Percentiles rank a stretch among this genome's conserved stretches.
These are phyloP conservation scores for Elsinoe perseae DNA, from an alignment of 2,329 filamentous ascomycete genomes.

Conservation along the genomic window DNA sequence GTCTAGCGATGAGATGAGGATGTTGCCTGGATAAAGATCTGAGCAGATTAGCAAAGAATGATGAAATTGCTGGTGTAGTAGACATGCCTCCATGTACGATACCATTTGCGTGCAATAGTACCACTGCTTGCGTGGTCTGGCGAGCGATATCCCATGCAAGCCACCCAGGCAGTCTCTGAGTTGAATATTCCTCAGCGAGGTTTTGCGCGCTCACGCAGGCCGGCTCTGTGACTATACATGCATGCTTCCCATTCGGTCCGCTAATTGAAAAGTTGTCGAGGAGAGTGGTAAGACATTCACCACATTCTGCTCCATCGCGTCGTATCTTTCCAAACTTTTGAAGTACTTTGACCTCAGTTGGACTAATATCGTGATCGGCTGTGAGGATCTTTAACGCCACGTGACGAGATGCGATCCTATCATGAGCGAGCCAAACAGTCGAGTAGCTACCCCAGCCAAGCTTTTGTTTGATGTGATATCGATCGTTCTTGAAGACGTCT, in stretches of 20 bases:
- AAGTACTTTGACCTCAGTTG: constrained; percentile 16
- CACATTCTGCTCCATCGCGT: neutral
- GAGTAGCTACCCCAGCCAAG: constrained; percentile 33
- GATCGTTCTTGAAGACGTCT: constrained; percentile 25
- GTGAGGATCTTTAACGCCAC: constrained; percentile 18
- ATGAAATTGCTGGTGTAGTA: neutral
- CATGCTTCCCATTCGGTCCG: constrained; percentile 21
- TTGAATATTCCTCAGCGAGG: neutral
- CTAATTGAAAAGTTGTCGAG: constrained; percentile 19
- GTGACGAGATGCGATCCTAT: constrained; percentile 18
- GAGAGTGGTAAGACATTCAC: constrained; percentile 12
- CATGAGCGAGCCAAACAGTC: constrained; percentile 33
- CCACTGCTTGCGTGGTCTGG: constrained; percentile 20
- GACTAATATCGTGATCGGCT: constrained; percentile 16
- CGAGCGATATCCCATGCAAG: constrained; percentile 19
- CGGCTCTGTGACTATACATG: constrained; percentile 19
- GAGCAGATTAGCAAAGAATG: constrained; percentile 17
- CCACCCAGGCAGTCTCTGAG: constrained; percentile 5
- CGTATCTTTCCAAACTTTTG: neutral
- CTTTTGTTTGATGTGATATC: constrained; percentile 34
- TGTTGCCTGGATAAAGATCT: constrained; percentile 26
- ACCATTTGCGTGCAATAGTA: constrained; percentile 19
- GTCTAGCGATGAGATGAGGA: constrained; percentile 21
- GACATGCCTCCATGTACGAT: constrained; percentile 16
- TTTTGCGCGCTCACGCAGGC: constrained; percentile 17